phyloP scores from a whole-genome alignment of 2,329 filamentous ascomycete species.

The Lasiodiplodia citricola region DNA sequence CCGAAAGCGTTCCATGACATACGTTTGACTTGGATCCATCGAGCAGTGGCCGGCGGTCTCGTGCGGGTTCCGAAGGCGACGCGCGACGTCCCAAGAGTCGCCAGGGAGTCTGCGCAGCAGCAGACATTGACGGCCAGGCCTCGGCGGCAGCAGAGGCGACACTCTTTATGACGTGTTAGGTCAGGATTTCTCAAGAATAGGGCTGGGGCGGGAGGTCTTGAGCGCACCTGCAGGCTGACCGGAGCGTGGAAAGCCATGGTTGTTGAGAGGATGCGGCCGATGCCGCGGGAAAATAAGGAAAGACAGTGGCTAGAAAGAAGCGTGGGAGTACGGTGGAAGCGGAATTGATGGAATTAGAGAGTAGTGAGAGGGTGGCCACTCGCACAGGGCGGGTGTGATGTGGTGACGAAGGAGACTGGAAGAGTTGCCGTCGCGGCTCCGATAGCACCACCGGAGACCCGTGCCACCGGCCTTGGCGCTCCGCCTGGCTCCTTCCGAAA shows the following conservation, averaged over 20 bases:
- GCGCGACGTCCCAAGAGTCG: slow-evolving; percentile 36
- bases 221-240: slow-evolving; percentile 54
- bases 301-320: slow-evolving; percentile 15
- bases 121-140: slow-evolving; percentile 48
- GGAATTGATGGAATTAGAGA: slow-evolving; percentile 3
- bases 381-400: slow-evolving; percentile 11
- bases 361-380: slow-evolving; percentile 16
- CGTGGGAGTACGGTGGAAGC: background rate
- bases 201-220: slow-evolving; percentile 34
- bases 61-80: slow-evolving; percentile 31
- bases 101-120: slow-evolving; percentile 43
- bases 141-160: slow-evolving; percentile 46
- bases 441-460: slow-evolving; percentile 15
- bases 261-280: slow-evolving; percentile 13
- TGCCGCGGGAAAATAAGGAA: slow-evolving; percentile 19
- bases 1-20: background rate
- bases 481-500: slow-evolving; percentile 5
- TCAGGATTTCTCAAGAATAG: slow-evolving; percentile 26
- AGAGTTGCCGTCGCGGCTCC: slow-evolving; percentile 19
- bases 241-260: slow-evolving; percentile 59
- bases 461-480: slow-evolving; percentile 6
- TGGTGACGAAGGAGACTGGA: slow-evolving; percentile 25
- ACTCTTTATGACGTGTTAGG: slow-evolving; percentile 45
- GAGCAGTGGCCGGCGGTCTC: slow-evolving; percentile 8
- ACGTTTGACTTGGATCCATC: slow-evolving; percentile 7